These are phyloP conservation scores for Geosmithia putterillii DNA, from an alignment of 2,329 filamentous ascomycete species.

Conservation along the genomic window DNA sequence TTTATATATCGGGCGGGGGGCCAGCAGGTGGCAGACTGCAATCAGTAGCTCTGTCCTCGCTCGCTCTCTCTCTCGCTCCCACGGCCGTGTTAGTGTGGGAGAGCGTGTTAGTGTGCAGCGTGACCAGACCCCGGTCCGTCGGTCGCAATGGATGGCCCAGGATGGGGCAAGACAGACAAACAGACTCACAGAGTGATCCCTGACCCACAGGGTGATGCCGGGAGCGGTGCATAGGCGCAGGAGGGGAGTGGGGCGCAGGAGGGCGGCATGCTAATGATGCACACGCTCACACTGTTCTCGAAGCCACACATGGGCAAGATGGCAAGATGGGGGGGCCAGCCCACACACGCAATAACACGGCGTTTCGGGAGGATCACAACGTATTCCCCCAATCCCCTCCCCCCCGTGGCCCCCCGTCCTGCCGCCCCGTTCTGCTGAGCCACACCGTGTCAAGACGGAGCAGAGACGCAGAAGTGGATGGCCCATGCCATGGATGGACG, in stretches of 20 bases:
- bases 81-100: neutral
- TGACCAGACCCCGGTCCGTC: neutral
- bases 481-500: too few relatives aligned
- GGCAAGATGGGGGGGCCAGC: too few relatives aligned
- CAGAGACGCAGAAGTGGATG: too few relatives aligned
- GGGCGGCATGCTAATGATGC: too few relatives aligned
- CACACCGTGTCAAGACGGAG: too few relatives aligned
- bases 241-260: neutral
- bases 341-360: too few relatives aligned
- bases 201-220: conserved; percentile 1
- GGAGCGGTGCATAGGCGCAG: neutral
- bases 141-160: neutral
- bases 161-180: neutral
- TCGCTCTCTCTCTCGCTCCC: neutral
- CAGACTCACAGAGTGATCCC: conserved; percentile 4
- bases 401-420: too few relatives aligned
- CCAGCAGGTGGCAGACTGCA: conserved; percentile 29
- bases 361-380: too few relatives aligned
- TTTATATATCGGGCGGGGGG: conserved; percentile 49
- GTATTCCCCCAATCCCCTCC: too few relatives aligned
- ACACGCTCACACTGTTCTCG: too few relatives aligned
- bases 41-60: conserved; percentile 30
- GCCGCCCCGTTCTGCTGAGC: too few relatives aligned
- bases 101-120: neutral
- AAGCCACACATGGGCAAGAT: too few relatives aligned